A percentile compares a stretch with the other conserved stretches of the same genome.
phyloP scores from a whole-genome alignment of 768 basidiomycete genomes.

The Lyophyllum shimeji region DNA sequence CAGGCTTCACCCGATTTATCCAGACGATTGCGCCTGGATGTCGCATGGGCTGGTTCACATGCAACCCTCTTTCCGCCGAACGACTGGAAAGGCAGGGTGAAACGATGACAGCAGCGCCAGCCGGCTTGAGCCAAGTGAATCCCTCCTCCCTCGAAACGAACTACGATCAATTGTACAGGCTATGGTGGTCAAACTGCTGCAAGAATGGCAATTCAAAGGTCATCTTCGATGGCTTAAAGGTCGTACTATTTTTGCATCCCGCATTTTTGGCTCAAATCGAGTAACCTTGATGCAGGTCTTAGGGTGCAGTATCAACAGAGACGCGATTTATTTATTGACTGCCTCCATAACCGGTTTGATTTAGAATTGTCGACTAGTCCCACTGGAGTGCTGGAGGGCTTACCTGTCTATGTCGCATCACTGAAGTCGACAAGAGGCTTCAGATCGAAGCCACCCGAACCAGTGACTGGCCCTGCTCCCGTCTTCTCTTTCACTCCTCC shows the following conservation, averaged over 20 bases:
- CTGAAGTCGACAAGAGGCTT: constrained; percentile 24
- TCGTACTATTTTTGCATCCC: constrained; percentile 15
- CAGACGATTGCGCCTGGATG: constrained; percentile 37
- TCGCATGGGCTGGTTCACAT: constrained; percentile 80
- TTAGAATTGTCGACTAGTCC: constrained; percentile 36
- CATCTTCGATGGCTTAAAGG: constrained; percentile 81
- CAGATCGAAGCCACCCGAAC: no score
- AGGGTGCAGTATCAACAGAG: constrained; percentile 43
- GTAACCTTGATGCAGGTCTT: constrained; percentile 40
- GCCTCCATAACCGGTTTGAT: constrained; percentile 61
- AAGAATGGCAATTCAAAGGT: constrained; percentile 59
- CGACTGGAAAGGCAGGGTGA: constrained; percentile 70
- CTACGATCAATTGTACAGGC: constrained; percentile 27
- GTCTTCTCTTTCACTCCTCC: constrained; percentile 46
- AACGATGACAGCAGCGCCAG: constrained; percentile 66
- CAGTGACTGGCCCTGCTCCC: no score
- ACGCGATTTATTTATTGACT: constrained; percentile 65
- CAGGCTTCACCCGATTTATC: background rate
- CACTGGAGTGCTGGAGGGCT: constrained; percentile 31
- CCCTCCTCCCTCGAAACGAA: background rate
- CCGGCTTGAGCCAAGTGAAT: constrained; percentile 66
- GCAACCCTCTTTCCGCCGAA: constrained; percentile 74
- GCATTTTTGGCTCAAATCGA: background rate
- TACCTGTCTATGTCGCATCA: constrained; percentile 45
- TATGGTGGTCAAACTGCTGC: constrained; percentile 59